These are phyloP conservation scores for Collybiopsis confluens DNA, from an alignment of 768 basidiomycete genomes.

Conservation along the genomic window DNA sequence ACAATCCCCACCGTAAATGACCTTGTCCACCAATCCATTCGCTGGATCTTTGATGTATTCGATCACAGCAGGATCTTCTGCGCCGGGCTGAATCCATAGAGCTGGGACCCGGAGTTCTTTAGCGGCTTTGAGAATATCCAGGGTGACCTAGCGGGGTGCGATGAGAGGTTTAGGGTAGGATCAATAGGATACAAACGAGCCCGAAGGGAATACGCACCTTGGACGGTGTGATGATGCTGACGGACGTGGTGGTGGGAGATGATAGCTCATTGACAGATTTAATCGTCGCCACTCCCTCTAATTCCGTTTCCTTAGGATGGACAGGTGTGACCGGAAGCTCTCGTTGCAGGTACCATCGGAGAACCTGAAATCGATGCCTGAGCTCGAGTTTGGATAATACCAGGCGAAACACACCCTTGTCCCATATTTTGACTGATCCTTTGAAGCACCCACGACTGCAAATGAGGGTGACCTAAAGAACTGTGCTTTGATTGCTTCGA, in stretches of 20 bases:
- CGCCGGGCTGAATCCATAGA: slow-evolving; percentile 90
- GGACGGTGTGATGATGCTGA: slow-evolving; percentile 77
- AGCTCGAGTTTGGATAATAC: too few relatives aligned
- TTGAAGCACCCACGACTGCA: slow-evolving; percentile 83
- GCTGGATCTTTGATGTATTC: slow-evolving; percentile 52
- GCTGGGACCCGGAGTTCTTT: slow-evolving; percentile 68
- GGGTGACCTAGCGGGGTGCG: slow-evolving; percentile 51
- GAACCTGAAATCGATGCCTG: slow-evolving; percentile 56
- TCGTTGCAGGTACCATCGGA: slow-evolving; percentile 72
- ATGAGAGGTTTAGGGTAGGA: neutral
- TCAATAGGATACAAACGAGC: too few relatives aligned
- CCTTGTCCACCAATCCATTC: slow-evolving; percentile 57
- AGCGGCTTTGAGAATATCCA: slow-evolving; percentile 60
- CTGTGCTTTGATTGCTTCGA: slow-evolving; percentile 38
- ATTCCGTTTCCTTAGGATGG: slow-evolving; percentile 70
- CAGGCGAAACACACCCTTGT: slow-evolving; percentile 39
- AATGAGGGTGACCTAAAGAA: slow-evolving; percentile 64
- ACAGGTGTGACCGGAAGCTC: slow-evolving; percentile 62
- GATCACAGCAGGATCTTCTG: slow-evolving; percentile 62
- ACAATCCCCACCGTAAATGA: slow-evolving; percentile 83
- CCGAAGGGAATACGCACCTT: slow-evolving; percentile 38
- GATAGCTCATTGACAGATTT: slow-evolving; percentile 51
- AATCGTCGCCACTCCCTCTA: slow-evolving; percentile 63
- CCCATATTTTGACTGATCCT: slow-evolving; percentile 73
- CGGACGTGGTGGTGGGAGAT: slow-evolving; percentile 59